Conservation (phyloP, 2,329 filamentous ascomycete genomes). For the Fusarium sp. region DNA sequence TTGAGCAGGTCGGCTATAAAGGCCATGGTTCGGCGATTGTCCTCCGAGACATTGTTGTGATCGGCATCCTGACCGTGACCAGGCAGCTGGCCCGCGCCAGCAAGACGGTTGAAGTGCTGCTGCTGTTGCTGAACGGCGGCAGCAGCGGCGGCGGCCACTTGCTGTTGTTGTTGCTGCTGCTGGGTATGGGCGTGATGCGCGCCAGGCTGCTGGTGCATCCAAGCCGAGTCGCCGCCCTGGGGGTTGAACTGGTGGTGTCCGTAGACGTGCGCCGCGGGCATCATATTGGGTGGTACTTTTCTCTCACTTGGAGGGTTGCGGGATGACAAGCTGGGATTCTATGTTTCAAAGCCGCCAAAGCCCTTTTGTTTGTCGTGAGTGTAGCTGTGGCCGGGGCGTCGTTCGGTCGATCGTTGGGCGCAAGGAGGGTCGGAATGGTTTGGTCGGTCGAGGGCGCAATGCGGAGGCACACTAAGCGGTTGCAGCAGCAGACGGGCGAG, state of each 20-base stretch:
- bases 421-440: constrained; percentile 22
- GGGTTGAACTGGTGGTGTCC: constrained; percentile 74
- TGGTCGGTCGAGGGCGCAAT: constrained; percentile 38
- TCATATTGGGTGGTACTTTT: constrained; percentile 60
- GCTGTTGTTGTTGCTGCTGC: constrained; percentile 60
- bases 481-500: constrained; percentile 9
- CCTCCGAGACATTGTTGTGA: constrained; percentile 81
- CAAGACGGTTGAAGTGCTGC: constrained; percentile 79
- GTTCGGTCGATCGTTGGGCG: constrained; percentile 23
- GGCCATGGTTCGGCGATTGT: constrained; percentile 90
- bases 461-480: constrained; percentile 27
- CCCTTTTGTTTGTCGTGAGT: constrained; percentile 2
- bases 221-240: constrained; percentile 68
- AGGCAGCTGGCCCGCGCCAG: constrained; percentile 58
- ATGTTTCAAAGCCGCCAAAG: neutral
- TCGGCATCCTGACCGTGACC: constrained; percentile 65
- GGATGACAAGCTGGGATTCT: neutral
- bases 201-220: constrained; percentile 73
- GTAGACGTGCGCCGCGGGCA: constrained; percentile 72
- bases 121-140: constrained; percentile 64
- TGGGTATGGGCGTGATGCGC: constrained; percentile 69
- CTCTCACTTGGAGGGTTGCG: constrained; percentile 13
- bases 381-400: constrained; percentile 2
- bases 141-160: constrained; percentile 55
- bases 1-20: constrained; percentile 94